Conservation (phyloP, 2,329 filamentous ascomycete genomes). For the Fusarium tricinctum region DNA sequence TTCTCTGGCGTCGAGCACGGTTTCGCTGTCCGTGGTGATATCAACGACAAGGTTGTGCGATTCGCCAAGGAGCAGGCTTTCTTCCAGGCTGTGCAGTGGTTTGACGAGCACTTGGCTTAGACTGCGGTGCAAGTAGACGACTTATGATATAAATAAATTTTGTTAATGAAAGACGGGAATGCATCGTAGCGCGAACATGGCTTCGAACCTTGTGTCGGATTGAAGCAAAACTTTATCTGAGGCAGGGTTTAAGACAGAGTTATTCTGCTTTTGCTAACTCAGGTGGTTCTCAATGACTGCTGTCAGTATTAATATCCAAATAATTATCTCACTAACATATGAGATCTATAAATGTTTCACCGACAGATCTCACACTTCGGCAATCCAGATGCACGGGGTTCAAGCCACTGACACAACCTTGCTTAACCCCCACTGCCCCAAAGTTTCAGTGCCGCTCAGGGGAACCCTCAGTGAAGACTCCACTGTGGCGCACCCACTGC, state of each 20-base stretch:
- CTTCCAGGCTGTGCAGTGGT: constrained; percentile 81
- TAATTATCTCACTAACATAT: neutral
- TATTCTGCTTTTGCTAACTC: neutral
- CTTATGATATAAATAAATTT: constrained; percentile 9
- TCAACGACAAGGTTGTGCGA: constrained; percentile 64
- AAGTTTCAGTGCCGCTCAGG: constrained; percentile 42
- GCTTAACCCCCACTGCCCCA: constrained; percentile 25
- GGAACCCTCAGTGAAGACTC: constrained; percentile 18
- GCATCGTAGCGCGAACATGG: neutral
- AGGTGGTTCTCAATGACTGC: neutral
- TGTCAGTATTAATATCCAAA: neutral
- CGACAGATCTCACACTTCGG: constrained; percentile 4
- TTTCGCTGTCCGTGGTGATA: constrained; percentile 78
- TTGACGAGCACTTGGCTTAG: constrained; percentile 65
- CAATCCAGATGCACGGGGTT: constrained; percentile 28
- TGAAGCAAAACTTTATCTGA: constrained; percentile 14
- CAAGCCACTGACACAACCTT: constrained; percentile 40
- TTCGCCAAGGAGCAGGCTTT: constrained; percentile 86
- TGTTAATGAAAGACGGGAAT: neutral
- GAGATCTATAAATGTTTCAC: neutral
- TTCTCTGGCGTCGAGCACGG: constrained; percentile 79
- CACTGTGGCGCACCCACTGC: constrained; percentile 39
- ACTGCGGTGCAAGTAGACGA: neutral
- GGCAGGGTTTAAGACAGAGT: neutral
- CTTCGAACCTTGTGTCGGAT: constrained; percentile 20